Percentiles rank a stretch among this genome's conserved stretches.
Conservation (phyloP, 768 basidiomycete genomes). For the Mycena vulgaris region DNA sequence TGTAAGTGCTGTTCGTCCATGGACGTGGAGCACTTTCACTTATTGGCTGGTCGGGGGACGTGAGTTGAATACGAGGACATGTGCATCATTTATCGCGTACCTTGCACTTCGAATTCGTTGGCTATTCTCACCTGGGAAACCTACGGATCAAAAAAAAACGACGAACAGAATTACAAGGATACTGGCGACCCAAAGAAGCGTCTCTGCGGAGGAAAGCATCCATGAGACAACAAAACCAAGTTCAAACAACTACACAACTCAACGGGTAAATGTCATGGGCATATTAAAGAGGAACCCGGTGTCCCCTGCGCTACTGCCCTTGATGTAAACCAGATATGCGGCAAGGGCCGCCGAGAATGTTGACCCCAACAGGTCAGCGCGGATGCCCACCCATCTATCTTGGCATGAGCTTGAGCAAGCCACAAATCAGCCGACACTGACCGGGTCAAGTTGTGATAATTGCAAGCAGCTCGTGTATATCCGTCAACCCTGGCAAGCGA, state of each 20-base stretch:
- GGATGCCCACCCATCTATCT: constrained; percentile 65
- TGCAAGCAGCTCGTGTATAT: constrained; percentile 46
- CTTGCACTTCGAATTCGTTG: constrained; percentile 7
- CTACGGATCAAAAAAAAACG: too few relatives aligned
- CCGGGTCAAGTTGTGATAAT: constrained; percentile 43
- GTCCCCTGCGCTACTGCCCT: constrained; percentile 58
- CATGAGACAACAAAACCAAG: too few relatives aligned
- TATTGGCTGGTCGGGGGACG: not conserved
- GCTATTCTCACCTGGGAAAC: constrained; percentile 49
- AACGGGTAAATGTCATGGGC: constrained; percentile 51
- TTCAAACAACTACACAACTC: constrained; percentile 34
- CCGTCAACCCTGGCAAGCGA: constrained; percentile 57
- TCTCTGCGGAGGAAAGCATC: too few relatives aligned
- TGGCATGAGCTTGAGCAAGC: constrained; percentile 59
- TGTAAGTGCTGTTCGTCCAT: not conserved
- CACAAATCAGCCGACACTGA: constrained; percentile 36
- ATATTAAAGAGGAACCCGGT: constrained; percentile 71
- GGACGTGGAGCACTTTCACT: constrained; percentile 8
- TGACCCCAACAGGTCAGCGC: constrained; percentile 38
- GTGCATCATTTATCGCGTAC: not conserved
- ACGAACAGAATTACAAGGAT: too few relatives aligned
- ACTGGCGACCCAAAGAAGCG: too few relatives aligned
- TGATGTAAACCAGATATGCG: constrained; percentile 65
- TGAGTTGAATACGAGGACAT: not conserved
- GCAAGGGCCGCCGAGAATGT: constrained; percentile 61